phyloP scores from a whole-genome alignment of 148 eudicot genomes.

The Rhododendron ferrugineum region DNA sequence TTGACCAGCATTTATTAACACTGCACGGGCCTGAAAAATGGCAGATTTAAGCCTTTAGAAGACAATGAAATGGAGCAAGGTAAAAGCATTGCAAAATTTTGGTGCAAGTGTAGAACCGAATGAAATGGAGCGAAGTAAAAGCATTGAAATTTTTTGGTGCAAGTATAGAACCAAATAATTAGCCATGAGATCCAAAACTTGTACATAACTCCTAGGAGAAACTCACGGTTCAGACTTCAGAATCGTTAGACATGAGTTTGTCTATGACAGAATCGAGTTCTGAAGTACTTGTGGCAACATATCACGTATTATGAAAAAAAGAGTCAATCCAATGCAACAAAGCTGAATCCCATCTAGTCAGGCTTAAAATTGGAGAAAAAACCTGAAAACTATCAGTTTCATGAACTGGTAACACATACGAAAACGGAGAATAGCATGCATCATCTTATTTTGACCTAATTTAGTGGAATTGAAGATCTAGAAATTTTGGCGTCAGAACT shows the following conservation, averaged over 20 bases:
- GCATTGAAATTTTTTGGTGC: neutral
- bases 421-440: neutral
- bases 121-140: neutral
- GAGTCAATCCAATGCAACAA: neutral
- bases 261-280: neutral
- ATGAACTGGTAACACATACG: neutral
- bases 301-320: neutral
- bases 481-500: neutral
- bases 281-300: neutral
- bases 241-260: neutral
- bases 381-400: neutral
- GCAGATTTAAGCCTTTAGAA: neutral
- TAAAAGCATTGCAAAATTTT: neutral
- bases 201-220: neutral
- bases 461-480: neutral
- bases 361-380: neutral
- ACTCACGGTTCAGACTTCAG: neutral
- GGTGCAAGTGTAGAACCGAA: neutral
- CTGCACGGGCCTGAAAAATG: slow-evolving; percentile 78
- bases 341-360: neutral
- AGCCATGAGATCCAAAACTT: neutral
- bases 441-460: neutral
- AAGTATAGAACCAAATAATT: neutral
- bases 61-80: neutral
- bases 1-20: slow-evolving; percentile 98